Evolutionary conservation across 2,329 filamentous ascomycete species (phyloP).

Genomic region (Fusarium napiforme): DNA sequence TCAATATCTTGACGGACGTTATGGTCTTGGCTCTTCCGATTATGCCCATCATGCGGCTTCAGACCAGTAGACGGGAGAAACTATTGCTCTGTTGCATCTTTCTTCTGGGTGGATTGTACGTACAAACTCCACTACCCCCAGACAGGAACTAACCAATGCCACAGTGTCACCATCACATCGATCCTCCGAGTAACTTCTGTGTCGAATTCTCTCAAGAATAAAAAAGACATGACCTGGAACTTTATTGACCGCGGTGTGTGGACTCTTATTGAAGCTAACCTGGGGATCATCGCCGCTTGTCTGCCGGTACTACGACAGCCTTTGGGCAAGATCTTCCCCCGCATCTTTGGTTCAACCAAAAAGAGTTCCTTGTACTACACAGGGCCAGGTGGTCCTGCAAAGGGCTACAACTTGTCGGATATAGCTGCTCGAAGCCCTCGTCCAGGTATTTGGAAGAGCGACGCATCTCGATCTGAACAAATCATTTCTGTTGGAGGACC

Average conservation of each 20-base stretch:
- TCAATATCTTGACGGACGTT: neutral
- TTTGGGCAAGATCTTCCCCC: neutral
- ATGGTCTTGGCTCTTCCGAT: neutral
- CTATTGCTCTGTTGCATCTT: neutral
- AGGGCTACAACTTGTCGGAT: neutral
- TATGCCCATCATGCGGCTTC: neutral
- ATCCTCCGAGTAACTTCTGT: constrained; percentile 1
- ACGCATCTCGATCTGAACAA: neutral
- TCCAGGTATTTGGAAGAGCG: neutral
- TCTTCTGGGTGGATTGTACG: neutral
- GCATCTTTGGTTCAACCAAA: neutral
- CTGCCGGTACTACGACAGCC: neutral
- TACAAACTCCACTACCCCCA: fast-evolving
- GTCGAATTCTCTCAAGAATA: neutral
- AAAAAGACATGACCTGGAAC: neutral
- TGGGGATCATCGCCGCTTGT: neutral
- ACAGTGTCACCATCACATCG: neutral
- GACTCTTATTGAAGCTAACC: neutral
- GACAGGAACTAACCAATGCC: neutral
- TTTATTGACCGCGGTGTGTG: neutral
- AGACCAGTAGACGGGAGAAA: neutral
- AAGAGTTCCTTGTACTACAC: neutral
- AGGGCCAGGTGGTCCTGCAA: neutral
- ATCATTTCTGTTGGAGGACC: neutral
- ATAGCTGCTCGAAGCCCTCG: neutral